Conservation (phyloP, 805 yeast species). For the Brettanomyces custersianus region DNA sequence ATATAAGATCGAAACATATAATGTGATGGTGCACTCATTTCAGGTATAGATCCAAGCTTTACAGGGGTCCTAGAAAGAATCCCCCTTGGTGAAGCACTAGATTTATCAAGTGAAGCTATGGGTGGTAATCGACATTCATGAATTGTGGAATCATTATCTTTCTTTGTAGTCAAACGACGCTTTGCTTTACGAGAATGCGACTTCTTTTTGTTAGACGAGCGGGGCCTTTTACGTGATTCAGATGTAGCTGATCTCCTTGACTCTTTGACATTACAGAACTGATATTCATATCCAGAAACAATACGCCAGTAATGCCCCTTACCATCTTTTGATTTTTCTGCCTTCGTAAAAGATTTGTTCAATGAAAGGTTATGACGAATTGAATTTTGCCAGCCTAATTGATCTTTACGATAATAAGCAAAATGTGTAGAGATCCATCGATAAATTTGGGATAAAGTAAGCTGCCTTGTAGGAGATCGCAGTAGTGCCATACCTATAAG, state of each 20-base stretch:
- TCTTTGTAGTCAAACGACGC: background rate
- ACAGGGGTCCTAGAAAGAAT: slow-evolving; percentile 4
- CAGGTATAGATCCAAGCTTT: slow-evolving; percentile 23
- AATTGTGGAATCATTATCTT: no score
- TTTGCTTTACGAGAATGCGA: background rate
- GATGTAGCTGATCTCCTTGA: slow-evolving; percentile 25
- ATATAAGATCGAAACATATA: slow-evolving; percentile 19
- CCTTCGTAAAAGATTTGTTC: slow-evolving; percentile 86
- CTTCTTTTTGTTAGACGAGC: background rate
- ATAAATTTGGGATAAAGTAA: slow-evolving; percentile 79
- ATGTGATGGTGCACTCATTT: slow-evolving; percentile 28
- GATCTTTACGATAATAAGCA: slow-evolving; percentile 71
- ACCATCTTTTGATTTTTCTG: slow-evolving; percentile 84
- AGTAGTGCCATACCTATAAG: slow-evolving; percentile 89
- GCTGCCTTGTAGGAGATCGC: slow-evolving; percentile 61
- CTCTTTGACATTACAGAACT: slow-evolving; percentile 59
- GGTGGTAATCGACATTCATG: no score
- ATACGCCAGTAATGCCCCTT: slow-evolving; percentile 93
- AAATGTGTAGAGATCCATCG: slow-evolving; percentile 87
- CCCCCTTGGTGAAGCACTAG: background rate
- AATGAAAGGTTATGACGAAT: slow-evolving; percentile 89
- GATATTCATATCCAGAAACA: slow-evolving; percentile 71
- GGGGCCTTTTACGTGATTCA: background rate
- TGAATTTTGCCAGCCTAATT: slow-evolving; percentile 96
- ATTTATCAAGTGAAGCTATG: background rate